phyloP scores from a whole-genome alignment of 352 stramenopile genomes.

The Pythium brassicae region DNA sequence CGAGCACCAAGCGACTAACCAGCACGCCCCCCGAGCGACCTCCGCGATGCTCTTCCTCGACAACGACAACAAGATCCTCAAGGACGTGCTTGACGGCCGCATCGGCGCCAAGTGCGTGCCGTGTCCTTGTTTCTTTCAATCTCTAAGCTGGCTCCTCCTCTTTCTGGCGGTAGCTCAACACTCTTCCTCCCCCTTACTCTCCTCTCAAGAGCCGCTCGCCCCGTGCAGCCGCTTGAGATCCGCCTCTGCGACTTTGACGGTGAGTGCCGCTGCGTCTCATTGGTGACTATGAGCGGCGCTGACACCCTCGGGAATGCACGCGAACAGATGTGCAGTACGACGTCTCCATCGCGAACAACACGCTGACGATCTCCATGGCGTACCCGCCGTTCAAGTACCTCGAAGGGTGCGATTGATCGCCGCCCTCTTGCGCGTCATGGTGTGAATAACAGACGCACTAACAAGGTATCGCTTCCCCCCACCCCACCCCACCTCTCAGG shows the following conservation, averaged over 20 bases:
- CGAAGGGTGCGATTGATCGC: constrained; percentile 31
- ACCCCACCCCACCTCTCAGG: constrained; percentile 22
- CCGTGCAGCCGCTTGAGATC: constrained; percentile 73
- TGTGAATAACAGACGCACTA: constrained; percentile 2
- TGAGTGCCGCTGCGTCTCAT: constrained; percentile 20
- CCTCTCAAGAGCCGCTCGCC: constrained; percentile 52
- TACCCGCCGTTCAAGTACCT: constrained; percentile 75
- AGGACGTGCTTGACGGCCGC: constrained; percentile 72
- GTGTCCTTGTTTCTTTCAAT: neutral
- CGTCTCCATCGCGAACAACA: constrained; percentile 65
- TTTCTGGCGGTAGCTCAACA: neutral
- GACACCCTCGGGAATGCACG: neutral
- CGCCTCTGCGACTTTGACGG: constrained; percentile 83
- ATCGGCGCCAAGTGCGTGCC: constrained; percentile 61
- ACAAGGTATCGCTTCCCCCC: neutral
- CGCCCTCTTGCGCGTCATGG: no score
- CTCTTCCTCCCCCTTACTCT: neutral
- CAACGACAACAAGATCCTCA: constrained; percentile 87
- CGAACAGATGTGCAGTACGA: constrained; percentile 77
- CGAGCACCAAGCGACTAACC: no score
- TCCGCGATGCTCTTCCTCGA: constrained; percentile 75
- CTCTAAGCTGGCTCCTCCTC: neutral
- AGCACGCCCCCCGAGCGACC: constrained; percentile 1
- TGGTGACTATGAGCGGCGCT: no score
- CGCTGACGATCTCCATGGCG: constrained; percentile 67